These are phyloP conservation scores for Carex pumila DNA, from an alignment of 176 grass and related monocot species.

Conservation along the genomic window DNA sequence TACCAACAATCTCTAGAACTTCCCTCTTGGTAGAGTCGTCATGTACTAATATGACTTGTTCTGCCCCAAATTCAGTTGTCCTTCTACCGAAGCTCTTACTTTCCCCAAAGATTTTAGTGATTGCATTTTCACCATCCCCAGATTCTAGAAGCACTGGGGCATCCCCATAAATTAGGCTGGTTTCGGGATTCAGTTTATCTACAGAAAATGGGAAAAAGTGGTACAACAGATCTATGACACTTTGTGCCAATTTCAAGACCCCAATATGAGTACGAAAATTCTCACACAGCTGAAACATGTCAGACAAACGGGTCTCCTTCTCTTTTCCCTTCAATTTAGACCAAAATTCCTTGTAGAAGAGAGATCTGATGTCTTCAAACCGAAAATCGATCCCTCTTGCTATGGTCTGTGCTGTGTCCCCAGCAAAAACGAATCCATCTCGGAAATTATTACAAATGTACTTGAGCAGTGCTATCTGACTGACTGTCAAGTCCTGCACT, in stretches of 20 bases:
- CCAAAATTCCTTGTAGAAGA: constrained; percentile 68
- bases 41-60: constrained; percentile 81
- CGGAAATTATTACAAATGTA: constrained; percentile 69
- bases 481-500: constrained; percentile 85
- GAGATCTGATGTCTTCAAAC: constrained; percentile 74
- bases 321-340: constrained; percentile 35
- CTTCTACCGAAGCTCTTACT: constrained; percentile 9
- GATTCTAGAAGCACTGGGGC: constrained; percentile 72
- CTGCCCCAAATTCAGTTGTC: constrained; percentile 64
- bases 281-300: constrained; percentile 75
- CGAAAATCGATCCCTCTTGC: constrained; percentile 82
- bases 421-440: constrained; percentile 81
- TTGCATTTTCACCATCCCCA: constrained; percentile 64
- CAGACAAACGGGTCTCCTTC: constrained; percentile 24
- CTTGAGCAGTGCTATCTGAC: constrained; percentile 70
- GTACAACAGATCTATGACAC: constrained; percentile 73
- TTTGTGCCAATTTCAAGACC: constrained; percentile 60
- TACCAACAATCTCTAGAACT: constrained; percentile 49
- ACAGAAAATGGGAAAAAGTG: constrained; percentile 62
- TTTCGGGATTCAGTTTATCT: constrained; percentile 67
- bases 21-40: constrained; percentile 65
- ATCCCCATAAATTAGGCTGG: constrained; percentile 73
- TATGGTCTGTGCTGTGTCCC: constrained; percentile 87
- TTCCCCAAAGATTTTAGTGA: constrained; percentile 76
- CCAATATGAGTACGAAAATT: constrained; percentile 88